Base-by-base conservation (phyloP, 2,329 filamentous ascomycete species). In the Aspergillus sp. region DNA sequence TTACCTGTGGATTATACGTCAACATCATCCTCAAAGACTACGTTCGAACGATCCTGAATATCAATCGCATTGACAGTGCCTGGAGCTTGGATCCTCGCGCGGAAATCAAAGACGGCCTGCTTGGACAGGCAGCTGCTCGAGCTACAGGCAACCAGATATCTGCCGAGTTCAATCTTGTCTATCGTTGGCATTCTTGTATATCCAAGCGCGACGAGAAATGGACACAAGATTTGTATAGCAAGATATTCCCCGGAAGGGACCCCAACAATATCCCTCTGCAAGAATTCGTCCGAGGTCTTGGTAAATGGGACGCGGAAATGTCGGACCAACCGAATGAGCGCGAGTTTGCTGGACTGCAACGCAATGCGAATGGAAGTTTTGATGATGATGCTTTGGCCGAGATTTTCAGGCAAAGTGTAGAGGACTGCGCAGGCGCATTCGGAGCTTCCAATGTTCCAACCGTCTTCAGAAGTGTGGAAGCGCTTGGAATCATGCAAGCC, bases 131-230 rank as follows among this genome's bases (percentile, higher is more conserved):
- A 6, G 79, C 83, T 1, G 77, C 81, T 0, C 77, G 84, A 50
- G 87, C 85, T 1, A 80, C 85, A 2, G 87, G 87, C 12, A 90
- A 90, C 66, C 85, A 89, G 65, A 86, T 89, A 50, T 87, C 84
- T 47, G 86, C 85, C 3, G 87, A 90, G 70, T 90, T 90, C 74
- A 89, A 89, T 60, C 76, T 89, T 29, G 77, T 89, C 1, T 90
- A 90, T 67, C 79, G 87, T 26, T 90, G 85, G 80, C 87, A 90
- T 71, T 84, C 82, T 1, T 83, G 81, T 47, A 83, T 88, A 54
- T 86, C 84, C 3, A 77, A 82, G 62, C 80, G 81, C 22, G 87
- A 89, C 62, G 85, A 88, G 67, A 77, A 79, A 46, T 90, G 86
- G 85, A 85, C 84, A 18, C 80, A 87, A 50, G 76, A 82, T 14